Evolutionary conservation across 2,329 filamentous ascomycete genomes (phyloP), one percentile per base, ranked within the genome.

Genomic region (Ascochyta lentis): DNA sequence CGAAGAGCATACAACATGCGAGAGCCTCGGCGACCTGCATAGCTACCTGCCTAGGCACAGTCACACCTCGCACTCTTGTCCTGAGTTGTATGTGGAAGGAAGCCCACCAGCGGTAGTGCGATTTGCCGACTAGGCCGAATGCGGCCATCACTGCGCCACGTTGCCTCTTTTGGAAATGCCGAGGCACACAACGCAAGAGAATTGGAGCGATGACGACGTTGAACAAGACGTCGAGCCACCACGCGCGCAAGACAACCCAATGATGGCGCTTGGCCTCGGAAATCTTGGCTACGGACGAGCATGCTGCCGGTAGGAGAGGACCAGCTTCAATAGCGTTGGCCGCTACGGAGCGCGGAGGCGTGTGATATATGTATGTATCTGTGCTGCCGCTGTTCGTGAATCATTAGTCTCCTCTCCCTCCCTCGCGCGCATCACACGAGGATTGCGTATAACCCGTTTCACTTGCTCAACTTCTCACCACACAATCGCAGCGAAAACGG

Each of bases 141-240:
- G 53, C 31, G 42, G 53, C 41, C 53, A 50, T 19, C 19, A 13
- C 13, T 26, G 53, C 53, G 47, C 35, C 40, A 33, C 47, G 10
- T 24, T 50, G 29, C 53, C 53, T n/a, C 1, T 12, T 42, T 6
- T 4, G 22, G 53, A 10, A 16, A 0, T 4, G 37, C 53, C 53
- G 49, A 42, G 53, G 53, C 37, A 55, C 46, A 29, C 10, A 23
- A 37, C 6, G 7, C 22, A n/a, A 33, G 12, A 42, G 23, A 41
- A 45, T 19, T 50, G 29, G 46, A 50, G 46, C 46, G 26, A 55
- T 55, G 53, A 55, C 53, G 53, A 43, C 33, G 4, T 42, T 4
- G 9, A 35, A 38, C 37, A 47, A 37, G 16, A 35, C 19, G 27
- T 29, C 48, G 48, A 48, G 15, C 38, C 24, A 40, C 33, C 29